These are phyloP conservation scores for Coemansia sp. DNA, from an alignment of 371 early-diverging fungal species.

Conservation along the genomic window DNA sequence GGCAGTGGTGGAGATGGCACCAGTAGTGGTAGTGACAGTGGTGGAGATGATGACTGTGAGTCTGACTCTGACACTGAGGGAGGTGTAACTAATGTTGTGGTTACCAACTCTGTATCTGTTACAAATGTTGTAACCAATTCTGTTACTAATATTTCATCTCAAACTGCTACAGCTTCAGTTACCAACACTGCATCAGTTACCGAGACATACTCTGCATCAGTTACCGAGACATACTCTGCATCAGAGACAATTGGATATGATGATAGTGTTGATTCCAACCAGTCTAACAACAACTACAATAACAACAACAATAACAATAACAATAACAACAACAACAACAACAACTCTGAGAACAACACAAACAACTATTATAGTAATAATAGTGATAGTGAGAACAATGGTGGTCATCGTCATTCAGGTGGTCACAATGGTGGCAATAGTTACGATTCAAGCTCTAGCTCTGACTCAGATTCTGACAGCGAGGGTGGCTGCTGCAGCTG, in stretches of 20 bases:
- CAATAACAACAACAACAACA: not conserved
- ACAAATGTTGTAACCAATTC: not conserved
- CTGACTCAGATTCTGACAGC: not conserved
- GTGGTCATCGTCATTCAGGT: not conserved
- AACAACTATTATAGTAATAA: not conserved
- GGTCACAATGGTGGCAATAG: not conserved
- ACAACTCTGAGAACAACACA: not conserved
- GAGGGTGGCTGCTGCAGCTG: slow-evolving; percentile 3
- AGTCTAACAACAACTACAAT: not conserved
- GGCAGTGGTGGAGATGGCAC: not conserved
- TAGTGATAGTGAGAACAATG: not conserved
- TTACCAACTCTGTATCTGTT: slow-evolving; percentile 3
- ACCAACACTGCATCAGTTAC: not conserved
- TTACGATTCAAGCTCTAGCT: not conserved
- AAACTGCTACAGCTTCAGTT: not conserved
- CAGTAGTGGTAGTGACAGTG: not conserved
- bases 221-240: not conserved
- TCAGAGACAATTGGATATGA: not conserved
- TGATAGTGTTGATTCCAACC: not conserved
- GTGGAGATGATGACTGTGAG: not conserved
- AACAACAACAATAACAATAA: not conserved
- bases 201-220: not conserved
- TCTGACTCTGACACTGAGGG: not conserved
- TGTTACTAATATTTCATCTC: not conserved
- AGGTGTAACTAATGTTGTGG: too few species aligned